phyloP scores from a whole-genome alignment of 2,329 filamentous ascomycete genomes.

The Esteya vermicola region DNA sequence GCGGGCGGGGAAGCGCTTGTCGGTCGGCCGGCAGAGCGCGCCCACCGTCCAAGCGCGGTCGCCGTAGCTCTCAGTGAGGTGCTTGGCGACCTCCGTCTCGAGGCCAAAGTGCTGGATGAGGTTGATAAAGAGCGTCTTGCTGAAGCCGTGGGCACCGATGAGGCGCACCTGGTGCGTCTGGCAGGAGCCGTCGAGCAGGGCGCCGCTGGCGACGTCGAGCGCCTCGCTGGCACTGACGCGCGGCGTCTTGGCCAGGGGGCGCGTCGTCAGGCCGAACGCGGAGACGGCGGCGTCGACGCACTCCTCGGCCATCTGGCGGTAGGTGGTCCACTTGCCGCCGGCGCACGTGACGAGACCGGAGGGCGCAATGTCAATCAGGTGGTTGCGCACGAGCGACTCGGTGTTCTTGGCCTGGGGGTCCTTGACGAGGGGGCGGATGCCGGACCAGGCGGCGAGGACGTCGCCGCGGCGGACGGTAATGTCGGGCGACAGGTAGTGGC shows the following conservation, averaged over 20 bases:
- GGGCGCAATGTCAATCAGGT: slow-evolving; percentile 60
- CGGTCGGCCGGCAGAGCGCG: slow-evolving; percentile 61
- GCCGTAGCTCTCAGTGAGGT: slow-evolving; percentile 76
- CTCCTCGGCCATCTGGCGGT: slow-evolving; percentile 79
- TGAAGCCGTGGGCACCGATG: slow-evolving; percentile 64
- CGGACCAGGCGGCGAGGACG: slow-evolving; percentile 66
- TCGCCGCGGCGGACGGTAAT: slow-evolving; percentile 62
- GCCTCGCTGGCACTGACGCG: slow-evolving; percentile 52
- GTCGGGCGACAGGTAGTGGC: slow-evolving; percentile 61
- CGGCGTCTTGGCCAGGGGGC: slow-evolving; percentile 28
- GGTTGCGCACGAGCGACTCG: slow-evolving; percentile 70
- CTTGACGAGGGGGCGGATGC: slow-evolving; percentile 64
- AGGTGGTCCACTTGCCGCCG: slow-evolving; percentile 80
- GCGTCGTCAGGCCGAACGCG: slow-evolving; percentile 45
- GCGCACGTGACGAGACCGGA: slow-evolving; percentile 69
- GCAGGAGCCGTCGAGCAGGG: slow-evolving; percentile 56
- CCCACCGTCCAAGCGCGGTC: slow-evolving; percentile 88
- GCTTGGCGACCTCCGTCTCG: slow-evolving; percentile 83
- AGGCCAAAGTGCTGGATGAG: slow-evolving; percentile 86
- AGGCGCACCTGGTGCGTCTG: slow-evolving; percentile 61
- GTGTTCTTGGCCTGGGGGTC: slow-evolving; percentile 73
- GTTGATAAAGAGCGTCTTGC: slow-evolving; percentile 85
- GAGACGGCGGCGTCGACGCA: slow-evolving; percentile 66
- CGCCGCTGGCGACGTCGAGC: slow-evolving; percentile 49
- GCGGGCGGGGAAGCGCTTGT: slow-evolving; percentile 67